Evolutionary conservation across 2,329 filamentous ascomycete genomes (phyloP), one percentile per base, ranked within the genome.

Genomic region (Stagonosporopsis chrysanthemi): DNA sequence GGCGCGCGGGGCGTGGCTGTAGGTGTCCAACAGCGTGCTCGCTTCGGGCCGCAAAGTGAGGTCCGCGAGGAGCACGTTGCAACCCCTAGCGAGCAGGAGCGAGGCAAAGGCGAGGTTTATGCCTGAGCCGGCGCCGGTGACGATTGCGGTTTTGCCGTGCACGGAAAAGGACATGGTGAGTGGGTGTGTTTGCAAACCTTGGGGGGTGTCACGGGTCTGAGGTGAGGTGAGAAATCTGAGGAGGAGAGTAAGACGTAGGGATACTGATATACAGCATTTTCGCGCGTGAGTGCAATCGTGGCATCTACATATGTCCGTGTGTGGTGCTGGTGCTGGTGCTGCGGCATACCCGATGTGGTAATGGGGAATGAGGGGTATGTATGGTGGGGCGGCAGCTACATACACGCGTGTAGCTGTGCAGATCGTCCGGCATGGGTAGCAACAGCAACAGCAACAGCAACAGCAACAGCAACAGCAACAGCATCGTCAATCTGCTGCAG

Each of bases 41-140:
- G 81, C 81, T 69, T 83, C 81, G 0, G 79, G 79, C 1, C 80
- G 77, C 0, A 83, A 74, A 17, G 74, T 60, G 3, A 83, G 69
- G 58, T 83, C 81, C 17, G 80, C 81, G 44, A 83, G 71, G 38
- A 83, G 68, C 41, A 83, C 80, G 54, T 78, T 81, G 73, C 80
- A 83, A 57, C 77, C 76, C 11, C 68, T 66, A 0, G 73, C 69
- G 19, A 83, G 77, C 14, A 83, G 77, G 1, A 81, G 68, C 17
- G 72, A 65, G 12, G 81, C 77, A 62, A 83, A 83, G 61, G 64
- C 75, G 60, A 76, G 74, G 63, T 80, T 81, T 62, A 83, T 83
- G 15, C 81, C 81, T 12, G 72, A 73, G 11, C 80, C 80, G 48
- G 79, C 80, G 33, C 81, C 81, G 6, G 81, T 82, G 5, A 82